Percentiles rank a stretch among this genome's conserved stretches.
Evolutionary conservation across 352 stramenopile species (phyloP).

Genomic region (Elongisporangium anandrum): DNA sequence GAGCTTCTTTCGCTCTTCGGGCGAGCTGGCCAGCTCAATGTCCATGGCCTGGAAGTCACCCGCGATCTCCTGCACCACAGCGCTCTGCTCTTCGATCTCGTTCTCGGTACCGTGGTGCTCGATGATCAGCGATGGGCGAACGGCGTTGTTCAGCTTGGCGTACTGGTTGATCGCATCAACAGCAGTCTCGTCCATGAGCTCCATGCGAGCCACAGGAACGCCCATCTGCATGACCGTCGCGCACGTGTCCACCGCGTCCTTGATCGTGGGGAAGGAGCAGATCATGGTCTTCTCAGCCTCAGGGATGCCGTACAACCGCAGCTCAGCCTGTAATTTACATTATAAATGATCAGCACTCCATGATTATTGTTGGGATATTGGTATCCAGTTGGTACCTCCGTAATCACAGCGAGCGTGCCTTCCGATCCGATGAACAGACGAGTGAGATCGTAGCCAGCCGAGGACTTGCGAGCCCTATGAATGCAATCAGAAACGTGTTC

Average conservation of each 20-base stretch:
- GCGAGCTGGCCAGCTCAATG: constrained; percentile 68
- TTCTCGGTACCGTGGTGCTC: constrained; percentile 87
- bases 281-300: constrained; percentile 89
- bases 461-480: constrained; percentile 91
- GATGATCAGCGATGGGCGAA: constrained; percentile 92
- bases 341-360: background rate
- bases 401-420: constrained; percentile 95
- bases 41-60: constrained; percentile 79
- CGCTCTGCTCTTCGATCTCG: constrained; percentile 87
- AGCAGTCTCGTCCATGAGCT: constrained; percentile 82
- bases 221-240: constrained; percentile 87
- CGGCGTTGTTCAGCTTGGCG: constrained; percentile 70
- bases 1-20: constrained; percentile 79
- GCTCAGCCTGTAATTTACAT: constrained; percentile 46
- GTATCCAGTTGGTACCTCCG: constrained; percentile 42
- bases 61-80: constrained; percentile 81
- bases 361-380: background rate
- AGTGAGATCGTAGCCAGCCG: constrained; percentile 95
- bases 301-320: constrained; percentile 93
- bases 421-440: constrained; percentile 94
- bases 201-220: constrained; percentile 82
- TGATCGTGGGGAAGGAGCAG: constrained; percentile 91
- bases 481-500: background rate
- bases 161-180: constrained; percentile 85
- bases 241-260: constrained; percentile 80